phyloP scores from a whole-genome alignment of 768 basidiomycete genomes.

The Mycena alexandri region DNA sequence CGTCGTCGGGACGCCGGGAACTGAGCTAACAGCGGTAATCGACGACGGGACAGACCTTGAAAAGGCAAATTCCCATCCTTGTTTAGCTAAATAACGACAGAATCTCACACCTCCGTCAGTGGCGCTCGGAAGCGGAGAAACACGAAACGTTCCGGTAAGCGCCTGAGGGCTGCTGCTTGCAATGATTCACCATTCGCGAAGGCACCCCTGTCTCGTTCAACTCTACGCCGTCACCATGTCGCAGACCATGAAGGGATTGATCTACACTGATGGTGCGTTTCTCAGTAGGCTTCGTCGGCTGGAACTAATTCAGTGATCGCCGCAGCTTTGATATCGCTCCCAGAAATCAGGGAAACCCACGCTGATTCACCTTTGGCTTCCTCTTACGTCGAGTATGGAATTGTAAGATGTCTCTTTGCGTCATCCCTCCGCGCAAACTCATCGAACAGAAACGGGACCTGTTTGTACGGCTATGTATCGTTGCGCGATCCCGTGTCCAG shows the following conservation, averaged over 20 bases:
- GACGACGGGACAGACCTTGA: slow-evolving; percentile 1
- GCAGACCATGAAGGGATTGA: background rate
- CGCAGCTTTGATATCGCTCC: slow-evolving; percentile 12
- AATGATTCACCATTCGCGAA: background rate
- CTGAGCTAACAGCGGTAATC: background rate
- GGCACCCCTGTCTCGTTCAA: slow-evolving; percentile 20
- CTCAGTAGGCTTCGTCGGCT: background rate
- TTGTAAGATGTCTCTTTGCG: background rate
- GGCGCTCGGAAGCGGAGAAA: slow-evolving; percentile 1
- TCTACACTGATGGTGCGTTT: slow-evolving; percentile 3
- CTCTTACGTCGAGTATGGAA: slow-evolving; percentile 5
- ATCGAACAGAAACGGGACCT: slow-evolving; percentile 18
- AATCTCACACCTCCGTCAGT: background rate
- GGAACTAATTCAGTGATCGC: background rate
- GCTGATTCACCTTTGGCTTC: background rate
- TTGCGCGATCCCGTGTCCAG: background rate
- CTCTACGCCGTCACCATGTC: slow-evolving; percentile 3
- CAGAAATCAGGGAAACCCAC: background rate
- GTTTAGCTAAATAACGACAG: background rate
- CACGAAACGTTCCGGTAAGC: slow-evolving; percentile 17
- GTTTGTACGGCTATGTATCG: slow-evolving; percentile 1
- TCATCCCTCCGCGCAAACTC: background rate
- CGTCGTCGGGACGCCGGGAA: background rate
- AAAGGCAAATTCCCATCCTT: background rate
- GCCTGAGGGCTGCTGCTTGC: too few relatives aligned